Percentiles rank a stretch among this genome's conserved stretches.
Conservation (phyloP, 331 rosid genomes). For the Acacia pycnantha region DNA sequence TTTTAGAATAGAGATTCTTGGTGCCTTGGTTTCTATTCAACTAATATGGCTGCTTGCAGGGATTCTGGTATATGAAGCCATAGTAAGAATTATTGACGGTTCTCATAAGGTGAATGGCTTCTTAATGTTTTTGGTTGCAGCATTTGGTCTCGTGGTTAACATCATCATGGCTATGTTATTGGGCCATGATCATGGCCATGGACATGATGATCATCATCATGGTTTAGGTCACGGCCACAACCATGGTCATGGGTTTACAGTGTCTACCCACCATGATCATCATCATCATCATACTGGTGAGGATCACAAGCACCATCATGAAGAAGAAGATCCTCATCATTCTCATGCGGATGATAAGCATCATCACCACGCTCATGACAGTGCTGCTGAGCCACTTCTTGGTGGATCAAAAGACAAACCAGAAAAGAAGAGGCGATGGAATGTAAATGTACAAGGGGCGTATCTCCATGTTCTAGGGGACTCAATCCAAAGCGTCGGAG, state of each 20-base stretch:
- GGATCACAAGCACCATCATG: constrained; percentile 25
- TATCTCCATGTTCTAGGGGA: constrained; percentile 85
- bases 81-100: constrained; percentile 46
- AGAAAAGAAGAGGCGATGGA: constrained; percentile 48
- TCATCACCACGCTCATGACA: background rate
- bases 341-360: background rate
- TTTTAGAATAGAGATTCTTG: constrained; percentile 75
- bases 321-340: background rate
- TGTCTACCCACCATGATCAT: background rate
- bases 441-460: constrained; percentile 73
- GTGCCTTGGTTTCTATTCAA: constrained; percentile 77
- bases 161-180: constrained; percentile 64
- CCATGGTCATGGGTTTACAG: constrained; percentile 9
- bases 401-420: constrained; percentile 37
- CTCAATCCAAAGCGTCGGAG: constrained; percentile 69
- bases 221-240: background rate
- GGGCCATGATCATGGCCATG: constrained; percentile 61
- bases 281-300: constrained; percentile 34
- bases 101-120: constrained; percentile 56
- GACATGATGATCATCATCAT: constrained; percentile 32
- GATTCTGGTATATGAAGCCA: constrained; percentile 75
- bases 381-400: constrained; percentile 42
- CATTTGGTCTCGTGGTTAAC: constrained; percentile 73
- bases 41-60: constrained; percentile 80
- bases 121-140: constrained; percentile 64